Evolutionary conservation across 2,329 filamentous ascomycete species (phyloP).

Genomic region (Scedosporium dehoogii): DNA sequence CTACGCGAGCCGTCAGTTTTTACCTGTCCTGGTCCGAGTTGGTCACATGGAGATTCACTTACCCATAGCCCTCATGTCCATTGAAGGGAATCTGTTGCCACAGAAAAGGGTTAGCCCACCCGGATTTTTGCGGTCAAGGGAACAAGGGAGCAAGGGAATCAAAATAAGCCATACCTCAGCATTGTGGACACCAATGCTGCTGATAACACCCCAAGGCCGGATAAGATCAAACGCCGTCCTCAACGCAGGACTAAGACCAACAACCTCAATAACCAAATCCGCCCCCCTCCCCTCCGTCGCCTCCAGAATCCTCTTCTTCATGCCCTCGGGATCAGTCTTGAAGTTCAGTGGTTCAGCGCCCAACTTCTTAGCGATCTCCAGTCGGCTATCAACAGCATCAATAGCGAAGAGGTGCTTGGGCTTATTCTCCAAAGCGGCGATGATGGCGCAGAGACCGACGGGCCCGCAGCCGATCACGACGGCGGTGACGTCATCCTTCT

Average conservation of each 20-base stretch:
- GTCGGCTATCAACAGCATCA: constrained; percentile 60
- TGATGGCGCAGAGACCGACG: constrained; percentile 45
- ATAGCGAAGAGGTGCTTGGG: constrained; percentile 65
- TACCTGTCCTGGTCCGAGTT: not conserved
- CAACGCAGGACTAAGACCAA: constrained; percentile 56
- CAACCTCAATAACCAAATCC: constrained; percentile 68
- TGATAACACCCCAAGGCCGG: constrained; percentile 58
- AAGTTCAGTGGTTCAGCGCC: constrained; percentile 77
- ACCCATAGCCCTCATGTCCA: constrained; percentile 52
- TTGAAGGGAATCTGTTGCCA: constrained; percentile 51
- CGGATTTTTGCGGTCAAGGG: too few relatives aligned
- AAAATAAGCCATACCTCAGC: constrained; percentile 40
- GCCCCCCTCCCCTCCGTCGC: constrained; percentile 70
- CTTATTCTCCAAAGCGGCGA: constrained; percentile 60
- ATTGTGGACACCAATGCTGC: constrained; percentile 63
- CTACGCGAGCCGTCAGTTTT: constrained; percentile 21
- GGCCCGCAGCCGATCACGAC: constrained; percentile 6
- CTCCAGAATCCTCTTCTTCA: constrained; percentile 59
- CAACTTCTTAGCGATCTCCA: constrained; percentile 58
- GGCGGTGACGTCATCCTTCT: not conserved
- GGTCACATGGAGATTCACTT: constrained; percentile 14
- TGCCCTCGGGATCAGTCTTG: constrained; percentile 49
- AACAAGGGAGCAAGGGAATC: too few relatives aligned
- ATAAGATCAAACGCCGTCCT: constrained; percentile 57
- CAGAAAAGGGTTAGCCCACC: not conserved